A percentile compares a stretch with the other conserved stretches of the same genome.
phyloP scores from a whole-genome alignment of 208 protist genomes.

The Lotmaria passim region DNA sequence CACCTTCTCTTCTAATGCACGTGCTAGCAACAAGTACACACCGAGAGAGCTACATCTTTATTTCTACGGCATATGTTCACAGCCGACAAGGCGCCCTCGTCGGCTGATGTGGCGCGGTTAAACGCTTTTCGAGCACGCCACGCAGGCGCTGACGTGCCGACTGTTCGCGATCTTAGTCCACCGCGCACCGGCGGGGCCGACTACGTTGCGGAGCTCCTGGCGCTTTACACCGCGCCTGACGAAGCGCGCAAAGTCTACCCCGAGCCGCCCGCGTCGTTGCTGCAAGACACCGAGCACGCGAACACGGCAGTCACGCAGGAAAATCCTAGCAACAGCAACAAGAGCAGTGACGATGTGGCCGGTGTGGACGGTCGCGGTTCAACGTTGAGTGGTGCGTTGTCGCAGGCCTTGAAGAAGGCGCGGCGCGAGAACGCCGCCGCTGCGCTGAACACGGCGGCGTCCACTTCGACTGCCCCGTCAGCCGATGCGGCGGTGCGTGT shows the following conservation, averaged over 20 bases:
- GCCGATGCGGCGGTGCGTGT: constrained; percentile 14
- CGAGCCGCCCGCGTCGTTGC: constrained; percentile 29
- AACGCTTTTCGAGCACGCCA: constrained; percentile 13
- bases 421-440: constrained; percentile 21
- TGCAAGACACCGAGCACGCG: neutral
- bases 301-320: neutral
- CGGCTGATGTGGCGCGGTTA: constrained; percentile 22
- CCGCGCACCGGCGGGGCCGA: neutral
- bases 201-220: constrained; percentile 32
- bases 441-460: constrained; percentile 6
- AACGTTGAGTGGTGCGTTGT: constrained; percentile 1
- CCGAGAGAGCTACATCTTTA: too few species aligned
- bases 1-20: too few species aligned
- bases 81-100: constrained; percentile 10
- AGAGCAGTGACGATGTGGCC: neutral
- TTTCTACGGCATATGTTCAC: too few species aligned
- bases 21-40: too few species aligned
- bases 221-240: constrained; percentile 46
- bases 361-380: neutral
- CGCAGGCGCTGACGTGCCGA: constrained; percentile 12
- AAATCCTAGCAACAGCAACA: neutral
- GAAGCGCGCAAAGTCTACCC: constrained; percentile 49
- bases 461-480: constrained; percentile 6
- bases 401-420: constrained; percentile 24
- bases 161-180: constrained; percentile 7